Evolutionary conservation across 306 rosid genomes (phyloP).

Genomic region (Ammopiptanthus mongolicus): DNA sequence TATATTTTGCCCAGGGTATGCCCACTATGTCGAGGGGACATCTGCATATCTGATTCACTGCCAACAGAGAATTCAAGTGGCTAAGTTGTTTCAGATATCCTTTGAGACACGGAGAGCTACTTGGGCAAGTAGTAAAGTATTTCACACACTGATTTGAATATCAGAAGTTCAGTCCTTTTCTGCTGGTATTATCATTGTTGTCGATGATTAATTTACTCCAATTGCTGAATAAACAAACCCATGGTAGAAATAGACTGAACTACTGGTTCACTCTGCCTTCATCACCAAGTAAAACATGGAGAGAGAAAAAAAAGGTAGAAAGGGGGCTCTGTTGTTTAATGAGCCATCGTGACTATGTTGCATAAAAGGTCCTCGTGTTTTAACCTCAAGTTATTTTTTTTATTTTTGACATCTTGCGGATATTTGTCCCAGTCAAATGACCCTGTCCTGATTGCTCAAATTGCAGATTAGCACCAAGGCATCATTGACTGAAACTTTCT

Average conservation of each 20-base stretch:
- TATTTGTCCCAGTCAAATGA: neutral
- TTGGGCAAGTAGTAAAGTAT: neutral
- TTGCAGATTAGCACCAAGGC: neutral
- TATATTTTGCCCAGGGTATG: conserved; percentile 73
- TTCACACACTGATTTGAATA: conserved; percentile 20
- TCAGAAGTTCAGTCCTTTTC: conserved; percentile 38
- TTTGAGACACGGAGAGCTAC: neutral
- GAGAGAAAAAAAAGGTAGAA: neutral
- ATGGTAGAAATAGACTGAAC: conserved; percentile 34
- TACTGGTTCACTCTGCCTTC: conserved; percentile 16
- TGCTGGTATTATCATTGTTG: conserved; percentile 7
- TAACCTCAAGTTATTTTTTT: neutral
- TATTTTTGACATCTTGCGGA: neutral
- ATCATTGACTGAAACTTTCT: neutral
- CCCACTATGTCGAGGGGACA: conserved; percentile 89
- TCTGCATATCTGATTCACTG: conserved; percentile 57
- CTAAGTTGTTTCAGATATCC: conserved; percentile 7
- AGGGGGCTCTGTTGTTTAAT: no score
- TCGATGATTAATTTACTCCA: neutral
- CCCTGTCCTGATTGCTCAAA: neutral
- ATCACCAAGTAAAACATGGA: neutral
- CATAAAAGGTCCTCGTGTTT: neutral
- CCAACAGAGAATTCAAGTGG: conserved; percentile 44
- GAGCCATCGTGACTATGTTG: conserved; percentile 18
- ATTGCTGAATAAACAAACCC: neutral